A percentile compares a stretch with the other conserved stretches of the same genome.
These are phyloP conservation scores for Coemansia sp. DNA, from an alignment of 192 early-diverging fungal genomes.

Conservation along the genomic window DNA sequence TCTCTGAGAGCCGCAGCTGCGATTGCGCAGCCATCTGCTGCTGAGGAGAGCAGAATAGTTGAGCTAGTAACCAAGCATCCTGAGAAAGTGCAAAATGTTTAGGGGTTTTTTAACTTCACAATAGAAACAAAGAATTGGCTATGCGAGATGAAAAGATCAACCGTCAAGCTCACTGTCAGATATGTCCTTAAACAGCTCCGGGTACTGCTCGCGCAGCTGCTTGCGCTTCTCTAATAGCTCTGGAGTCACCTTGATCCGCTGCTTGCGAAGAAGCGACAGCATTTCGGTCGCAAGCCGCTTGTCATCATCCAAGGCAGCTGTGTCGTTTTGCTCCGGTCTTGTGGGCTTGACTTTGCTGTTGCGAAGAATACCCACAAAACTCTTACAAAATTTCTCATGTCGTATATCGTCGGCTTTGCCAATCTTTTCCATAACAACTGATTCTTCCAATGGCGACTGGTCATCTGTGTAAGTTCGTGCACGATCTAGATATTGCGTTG, in stretches of 20 bases:
- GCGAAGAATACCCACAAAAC: conserved; percentile 14
- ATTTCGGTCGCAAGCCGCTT: conserved; percentile 16
- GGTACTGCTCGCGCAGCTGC: conserved; percentile 24
- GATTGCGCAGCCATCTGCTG: background rate
- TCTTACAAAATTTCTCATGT: conserved; percentile 19
- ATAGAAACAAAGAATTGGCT: background rate
- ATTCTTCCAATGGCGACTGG: background rate
- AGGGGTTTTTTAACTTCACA: background rate
- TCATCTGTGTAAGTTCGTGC: background rate
- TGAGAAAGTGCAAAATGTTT: conserved; percentile 32
- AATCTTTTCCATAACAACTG: background rate
- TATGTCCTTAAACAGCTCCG: conserved; percentile 33
- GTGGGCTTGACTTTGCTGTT: background rate
- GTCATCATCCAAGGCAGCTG: conserved; percentile 7
- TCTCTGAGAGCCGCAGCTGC: conserved; percentile 18
- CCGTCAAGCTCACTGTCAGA: conserved; percentile 27
- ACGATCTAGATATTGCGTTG: background rate
- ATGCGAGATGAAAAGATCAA: background rate
- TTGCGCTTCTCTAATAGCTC: conserved; percentile 27
- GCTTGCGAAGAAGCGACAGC: conserved; percentile 14
- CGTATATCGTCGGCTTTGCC: conserved; percentile 1
- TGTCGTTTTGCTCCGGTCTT: background rate
- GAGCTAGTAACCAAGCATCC: conserved; percentile 44
- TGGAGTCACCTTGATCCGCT: conserved; percentile 20
- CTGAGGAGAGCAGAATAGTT: conserved; percentile 27